These are phyloP conservation scores for Coemansia sp. DNA, from an alignment of 192 early-diverging fungal genomes.

Conservation along the genomic window DNA sequence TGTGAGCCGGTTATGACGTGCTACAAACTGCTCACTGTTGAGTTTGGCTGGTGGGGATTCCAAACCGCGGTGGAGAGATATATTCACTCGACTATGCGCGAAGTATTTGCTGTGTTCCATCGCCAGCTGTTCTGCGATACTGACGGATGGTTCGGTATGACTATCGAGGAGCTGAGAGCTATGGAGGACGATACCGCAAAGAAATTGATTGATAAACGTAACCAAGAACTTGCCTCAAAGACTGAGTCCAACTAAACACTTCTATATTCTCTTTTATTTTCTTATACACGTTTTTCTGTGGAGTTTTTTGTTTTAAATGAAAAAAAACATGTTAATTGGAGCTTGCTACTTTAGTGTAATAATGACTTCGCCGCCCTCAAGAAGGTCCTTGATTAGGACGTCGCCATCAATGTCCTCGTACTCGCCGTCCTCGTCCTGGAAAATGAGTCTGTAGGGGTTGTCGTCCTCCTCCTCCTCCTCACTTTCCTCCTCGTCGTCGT, in stretches of 20 bases:
- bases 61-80: constrained; percentile 68
- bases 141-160: constrained; percentile 78
- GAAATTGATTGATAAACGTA: constrained; percentile 59
- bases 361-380: not conserved
- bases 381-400: not conserved
- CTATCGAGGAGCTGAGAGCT: constrained; percentile 69
- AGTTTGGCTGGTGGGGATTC: constrained; percentile 77
- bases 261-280: no score
- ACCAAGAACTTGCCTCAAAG: constrained; percentile 39
- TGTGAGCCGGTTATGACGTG: constrained; percentile 80
- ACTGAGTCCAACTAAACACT: constrained; percentile 35
- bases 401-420: not conserved
- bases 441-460: not conserved
- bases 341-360: not conserved
- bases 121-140: constrained; percentile 79
- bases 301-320: no score
- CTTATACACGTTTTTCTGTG: no score
- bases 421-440: not conserved
- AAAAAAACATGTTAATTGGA: not conserved
- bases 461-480: not conserved
- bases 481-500: not conserved
- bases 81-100: constrained; percentile 63
- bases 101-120: constrained; percentile 69
- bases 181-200: constrained; percentile 70
- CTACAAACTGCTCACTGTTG: constrained; percentile 78